Evolutionary conservation across 2,329 filamentous ascomycete species (phyloP).

Genomic region (Lasiodiplodia citricola): DNA sequence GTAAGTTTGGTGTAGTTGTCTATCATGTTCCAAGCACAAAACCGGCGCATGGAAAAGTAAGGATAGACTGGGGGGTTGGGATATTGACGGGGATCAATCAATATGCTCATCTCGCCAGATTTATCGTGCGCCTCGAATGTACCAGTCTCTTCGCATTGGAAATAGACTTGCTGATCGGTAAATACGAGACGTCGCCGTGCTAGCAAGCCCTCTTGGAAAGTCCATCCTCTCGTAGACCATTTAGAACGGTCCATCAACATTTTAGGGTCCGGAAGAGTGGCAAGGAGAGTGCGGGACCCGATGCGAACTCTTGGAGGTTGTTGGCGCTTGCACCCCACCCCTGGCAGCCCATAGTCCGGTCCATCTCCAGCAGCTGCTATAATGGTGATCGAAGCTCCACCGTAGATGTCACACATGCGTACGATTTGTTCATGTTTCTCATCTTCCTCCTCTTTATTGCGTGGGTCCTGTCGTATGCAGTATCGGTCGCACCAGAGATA

Average conservation of each 20-base stretch:
- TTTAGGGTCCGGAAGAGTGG: background rate
- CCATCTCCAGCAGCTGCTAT: background rate
- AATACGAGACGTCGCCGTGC: background rate
- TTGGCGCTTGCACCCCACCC: background rate
- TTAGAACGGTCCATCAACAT: background rate
- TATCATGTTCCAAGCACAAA: too few relatives aligned
- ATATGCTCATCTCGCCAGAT: too few relatives aligned
- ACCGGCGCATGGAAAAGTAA: too few relatives aligned
- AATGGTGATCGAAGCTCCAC: background rate
- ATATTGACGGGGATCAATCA: too few relatives aligned
- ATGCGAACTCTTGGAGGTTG: background rate
- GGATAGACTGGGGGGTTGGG: too few relatives aligned
- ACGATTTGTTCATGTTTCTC: background rate
- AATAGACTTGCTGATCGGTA: background rate
- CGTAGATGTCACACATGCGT: background rate
- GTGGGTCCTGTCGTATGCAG: background rate
- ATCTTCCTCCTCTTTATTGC: too few relatives aligned
- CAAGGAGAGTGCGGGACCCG: background rate
- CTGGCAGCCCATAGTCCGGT: background rate
- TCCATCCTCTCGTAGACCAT: background rate
- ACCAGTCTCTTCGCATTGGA: background rate
- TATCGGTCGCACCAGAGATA: background rate
- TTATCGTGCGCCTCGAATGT: too few relatives aligned
- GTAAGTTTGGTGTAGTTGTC: too few relatives aligned
- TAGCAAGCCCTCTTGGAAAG: background rate